A percentile compares a stretch with the other conserved stretches of the same genome.
These are phyloP conservation scores for Biscogniauxia mediterranea DNA, from an alignment of 2,329 filamentous ascomycete species.

Conservation along the genomic window DNA sequence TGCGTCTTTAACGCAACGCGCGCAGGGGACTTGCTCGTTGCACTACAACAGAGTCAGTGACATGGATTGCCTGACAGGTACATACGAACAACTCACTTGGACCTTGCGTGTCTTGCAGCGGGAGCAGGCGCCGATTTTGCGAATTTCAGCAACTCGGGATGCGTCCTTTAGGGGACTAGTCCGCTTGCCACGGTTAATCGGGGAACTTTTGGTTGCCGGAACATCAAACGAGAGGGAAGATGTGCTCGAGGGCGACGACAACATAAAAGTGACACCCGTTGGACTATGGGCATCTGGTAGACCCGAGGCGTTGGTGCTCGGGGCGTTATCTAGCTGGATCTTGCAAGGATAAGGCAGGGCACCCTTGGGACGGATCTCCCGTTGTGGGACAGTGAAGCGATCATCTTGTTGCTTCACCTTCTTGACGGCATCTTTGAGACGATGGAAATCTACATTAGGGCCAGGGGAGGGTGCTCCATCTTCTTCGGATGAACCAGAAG, in stretches of 20 bases:
- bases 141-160: conserved; percentile 48
- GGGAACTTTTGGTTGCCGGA: conserved; percentile 17
- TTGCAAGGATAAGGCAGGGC: conserved; percentile 27
- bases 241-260: conserved; percentile 22
- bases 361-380: conserved; percentile 32
- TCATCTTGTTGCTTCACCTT: conserved; percentile 33
- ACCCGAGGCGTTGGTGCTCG: conserved; percentile 13
- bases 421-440: conserved; percentile 28
- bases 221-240: conserved; percentile 15
- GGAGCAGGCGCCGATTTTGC: conserved; percentile 47
- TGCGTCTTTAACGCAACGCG: conserved; percentile 26
- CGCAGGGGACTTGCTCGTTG: conserved; percentile 38
- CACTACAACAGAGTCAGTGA: conserved; percentile 28
- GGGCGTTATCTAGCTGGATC: conserved; percentile 28
- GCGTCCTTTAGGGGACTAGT: conserved; percentile 29
- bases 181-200: conserved; percentile 28
- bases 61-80: conserved; percentile 19
- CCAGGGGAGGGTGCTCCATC: conserved; percentile 31
- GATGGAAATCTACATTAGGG: conserved; percentile 25
- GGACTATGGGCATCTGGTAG: conserved; percentile 18
- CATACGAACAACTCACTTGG: conserved; percentile 37
- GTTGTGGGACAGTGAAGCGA: conserved; percentile 30
- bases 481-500: conserved; percentile 33
- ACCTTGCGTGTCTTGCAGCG: conserved; percentile 49
- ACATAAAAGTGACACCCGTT: conserved; percentile 19